phyloP scores from a whole-genome alignment of 139 green algal species.

The Monoraphidium neglectum region DNA sequence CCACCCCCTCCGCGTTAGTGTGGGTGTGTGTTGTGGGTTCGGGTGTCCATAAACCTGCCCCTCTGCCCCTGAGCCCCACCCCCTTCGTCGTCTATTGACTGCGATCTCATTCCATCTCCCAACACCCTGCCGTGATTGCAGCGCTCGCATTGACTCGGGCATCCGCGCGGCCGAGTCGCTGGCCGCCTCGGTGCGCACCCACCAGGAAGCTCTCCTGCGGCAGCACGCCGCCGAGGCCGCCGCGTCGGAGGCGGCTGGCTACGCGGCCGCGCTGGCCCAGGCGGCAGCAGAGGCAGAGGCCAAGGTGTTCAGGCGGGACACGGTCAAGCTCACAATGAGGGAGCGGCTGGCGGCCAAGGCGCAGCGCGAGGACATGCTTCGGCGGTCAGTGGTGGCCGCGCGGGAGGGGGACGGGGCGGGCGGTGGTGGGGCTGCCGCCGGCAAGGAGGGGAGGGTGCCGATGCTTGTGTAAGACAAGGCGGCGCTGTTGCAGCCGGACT shows the following conservation, averaged over 20 bases:
- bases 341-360: constrained; percentile 59
- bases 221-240: background rate
- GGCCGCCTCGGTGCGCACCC: constrained; percentile 6
- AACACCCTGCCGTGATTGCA: background rate
- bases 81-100: background rate
- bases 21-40: background rate
- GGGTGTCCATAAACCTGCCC: background rate
- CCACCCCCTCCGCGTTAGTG: background rate
- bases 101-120: background rate
- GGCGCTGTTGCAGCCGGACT: too few species aligned
- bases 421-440: too few species aligned
- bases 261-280: constrained; percentile 25
- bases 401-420: too few species aligned
- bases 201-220: constrained; percentile 13
- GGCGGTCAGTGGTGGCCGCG: constrained; percentile 25
- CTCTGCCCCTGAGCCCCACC: background rate
- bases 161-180: constrained; percentile 15
- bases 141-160: constrained; percentile 13
- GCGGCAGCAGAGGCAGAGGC: constrained; percentile 14
- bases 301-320: constrained; percentile 44
- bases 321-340: constrained; percentile 46
- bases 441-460: too few species aligned
- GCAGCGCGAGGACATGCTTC: constrained; percentile 52
- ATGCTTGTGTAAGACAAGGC: too few species aligned
- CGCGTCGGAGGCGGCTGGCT: constrained; percentile 13